Percentiles rank a stretch among this genome's conserved stretches.
These are phyloP conservation scores for Flaveria ramosissima DNA, from an alignment of 129 eudicot genomes.

Conservation along the genomic window DNA sequence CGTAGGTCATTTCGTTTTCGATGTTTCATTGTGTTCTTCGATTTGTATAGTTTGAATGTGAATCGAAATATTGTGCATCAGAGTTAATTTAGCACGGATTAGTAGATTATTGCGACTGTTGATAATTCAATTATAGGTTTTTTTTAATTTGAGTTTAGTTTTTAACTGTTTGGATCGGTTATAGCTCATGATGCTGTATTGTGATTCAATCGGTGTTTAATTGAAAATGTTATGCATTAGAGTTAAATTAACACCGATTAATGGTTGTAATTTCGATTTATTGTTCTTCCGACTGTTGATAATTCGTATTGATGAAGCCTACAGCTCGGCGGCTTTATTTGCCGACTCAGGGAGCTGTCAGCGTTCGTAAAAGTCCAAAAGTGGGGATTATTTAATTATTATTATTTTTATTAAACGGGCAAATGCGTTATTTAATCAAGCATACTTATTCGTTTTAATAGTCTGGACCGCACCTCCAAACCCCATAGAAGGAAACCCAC, in stretches of 20 bases:
- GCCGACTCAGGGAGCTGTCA: constrained; percentile 1
- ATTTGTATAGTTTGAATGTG: not conserved
- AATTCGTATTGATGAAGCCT: not conserved
- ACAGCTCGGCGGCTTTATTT: not conserved
- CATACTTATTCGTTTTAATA: too few species aligned
- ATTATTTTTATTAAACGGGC: too few species aligned
- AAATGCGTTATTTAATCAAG: too few species aligned
- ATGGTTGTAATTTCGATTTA: not conserved
- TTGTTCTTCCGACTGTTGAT: not conserved
- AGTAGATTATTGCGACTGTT: not conserved
- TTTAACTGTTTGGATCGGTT: too few species aligned
- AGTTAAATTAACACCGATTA: not conserved
- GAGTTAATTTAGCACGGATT: not conserved
- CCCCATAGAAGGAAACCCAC: too few species aligned
- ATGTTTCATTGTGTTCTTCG: not conserved
- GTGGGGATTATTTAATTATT: not conserved
- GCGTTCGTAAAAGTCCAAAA: constrained; percentile 14
- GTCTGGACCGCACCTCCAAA: too few species aligned
- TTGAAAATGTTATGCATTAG: not conserved
- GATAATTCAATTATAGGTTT: too few species aligned
- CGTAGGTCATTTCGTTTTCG: too few species aligned
- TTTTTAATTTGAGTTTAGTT: too few species aligned
- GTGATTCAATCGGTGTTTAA: not conserved
- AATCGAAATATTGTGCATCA: too few species aligned
- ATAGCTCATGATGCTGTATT: too few species aligned